Conservation (phyloP, 768 basidiomycete species). For the Amanita thiersii region DNA sequence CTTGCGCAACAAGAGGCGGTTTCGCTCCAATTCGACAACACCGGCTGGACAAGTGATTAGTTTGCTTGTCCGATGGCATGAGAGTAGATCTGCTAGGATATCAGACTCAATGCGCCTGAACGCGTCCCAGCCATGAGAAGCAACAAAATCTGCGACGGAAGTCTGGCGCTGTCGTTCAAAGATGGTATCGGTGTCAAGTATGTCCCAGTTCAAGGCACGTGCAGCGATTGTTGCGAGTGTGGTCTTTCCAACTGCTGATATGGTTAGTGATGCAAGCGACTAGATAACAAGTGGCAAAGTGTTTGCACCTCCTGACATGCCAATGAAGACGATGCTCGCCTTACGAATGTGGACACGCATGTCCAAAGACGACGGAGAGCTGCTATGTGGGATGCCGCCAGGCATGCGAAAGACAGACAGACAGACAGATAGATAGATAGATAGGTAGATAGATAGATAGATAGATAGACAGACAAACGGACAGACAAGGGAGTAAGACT, state of each 20-base stretch:
- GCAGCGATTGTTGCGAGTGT: slow-evolving; percentile 62
- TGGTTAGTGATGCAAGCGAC: neutral
- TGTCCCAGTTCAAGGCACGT: slow-evolving; percentile 44
- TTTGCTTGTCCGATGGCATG: slow-evolving; percentile 38
- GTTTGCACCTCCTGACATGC: slow-evolving; percentile 59
- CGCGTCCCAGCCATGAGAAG: slow-evolving; percentile 54
- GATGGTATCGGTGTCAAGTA: slow-evolving; percentile 58
- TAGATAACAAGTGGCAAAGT: neutral
- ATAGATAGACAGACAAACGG: neutral
- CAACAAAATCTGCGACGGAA: slow-evolving; percentile 50
- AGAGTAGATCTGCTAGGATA: slow-evolving; percentile 47
- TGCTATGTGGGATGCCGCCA: slow-evolving; percentile 7
- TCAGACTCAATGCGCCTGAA: slow-evolving; percentile 66
- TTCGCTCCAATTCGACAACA: slow-evolving; percentile 60
- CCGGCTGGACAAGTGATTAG: slow-evolving; percentile 74
- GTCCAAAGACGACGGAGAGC: slow-evolving; percentile 11
- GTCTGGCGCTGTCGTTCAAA: slow-evolving; percentile 43
- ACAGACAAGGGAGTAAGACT: no score
- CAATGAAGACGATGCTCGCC: slow-evolving; percentile 50
- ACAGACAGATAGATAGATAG: neutral
- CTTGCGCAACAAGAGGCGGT: slow-evolving; percentile 46
- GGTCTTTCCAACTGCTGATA: slow-evolving; percentile 53
- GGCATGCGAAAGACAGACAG: slow-evolving; percentile 6
- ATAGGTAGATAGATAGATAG: neutral
- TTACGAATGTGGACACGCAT: slow-evolving; percentile 11